Conservation (phyloP, 2,329 filamentous ascomycete genomes). For the Cladophialophora exuberans region DNA sequence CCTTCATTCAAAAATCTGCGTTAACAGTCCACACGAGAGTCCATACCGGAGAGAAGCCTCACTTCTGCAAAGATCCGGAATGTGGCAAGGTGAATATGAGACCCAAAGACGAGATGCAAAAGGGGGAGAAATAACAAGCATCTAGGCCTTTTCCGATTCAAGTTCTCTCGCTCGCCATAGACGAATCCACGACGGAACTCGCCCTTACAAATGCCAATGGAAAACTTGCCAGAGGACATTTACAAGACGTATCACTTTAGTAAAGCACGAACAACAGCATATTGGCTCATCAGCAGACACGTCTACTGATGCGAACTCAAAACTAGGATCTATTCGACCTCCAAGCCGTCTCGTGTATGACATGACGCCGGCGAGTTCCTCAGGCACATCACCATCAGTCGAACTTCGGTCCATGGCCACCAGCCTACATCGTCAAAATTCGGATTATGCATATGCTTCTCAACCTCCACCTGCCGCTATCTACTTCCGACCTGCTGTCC, state of each 20-base stretch:
- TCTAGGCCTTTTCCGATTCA: conserved; percentile 90
- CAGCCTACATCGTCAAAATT: conserved; percentile 65
- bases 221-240: conserved; percentile 99
- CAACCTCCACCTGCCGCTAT: conserved; percentile 76
- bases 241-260: conserved; percentile 90
- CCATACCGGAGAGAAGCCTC: conserved; percentile 96
- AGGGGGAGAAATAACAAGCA: conserved; percentile 21
- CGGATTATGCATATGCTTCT: conserved; percentile 74
- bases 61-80: conserved; percentile 94
- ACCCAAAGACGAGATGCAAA: too few relatives aligned
- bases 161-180: conserved; percentile 92
- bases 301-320: conserved; percentile 85
- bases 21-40: conserved; percentile 94
- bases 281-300: conserved; percentile 93
- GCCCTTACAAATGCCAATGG: conserved; percentile 96
- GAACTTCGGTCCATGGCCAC: conserved; percentile 71
- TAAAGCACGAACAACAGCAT: conserved; percentile 93
- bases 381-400: conserved; percentile 69
- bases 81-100: conserved; percentile 83
- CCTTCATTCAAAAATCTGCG: conserved; percentile 95
- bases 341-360: conserved; percentile 41
- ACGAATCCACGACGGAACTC: conserved; percentile 91
- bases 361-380: conserved; percentile 47
- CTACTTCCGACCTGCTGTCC: conserved; percentile 77
- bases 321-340: conserved; percentile 50